A percentile compares a stretch with the other conserved stretches of the same genome.
Evolutionary conservation across 352 stramenopile species (phyloP).

Genomic region (Phytopythium ostracodes): DNA sequence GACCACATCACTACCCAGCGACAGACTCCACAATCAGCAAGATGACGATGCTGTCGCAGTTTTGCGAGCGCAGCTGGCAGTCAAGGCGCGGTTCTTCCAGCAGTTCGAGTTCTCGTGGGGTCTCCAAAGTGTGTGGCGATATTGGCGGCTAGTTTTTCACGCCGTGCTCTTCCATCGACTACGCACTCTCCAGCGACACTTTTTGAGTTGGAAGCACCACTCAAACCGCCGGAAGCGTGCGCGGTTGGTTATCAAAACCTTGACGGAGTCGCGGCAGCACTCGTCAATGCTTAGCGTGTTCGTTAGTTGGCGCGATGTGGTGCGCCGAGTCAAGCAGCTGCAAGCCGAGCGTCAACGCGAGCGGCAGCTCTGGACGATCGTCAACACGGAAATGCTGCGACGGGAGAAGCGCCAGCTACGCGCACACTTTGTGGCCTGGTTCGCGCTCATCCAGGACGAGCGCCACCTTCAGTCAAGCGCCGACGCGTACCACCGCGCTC

Average conservation of each 20-base stretch:
- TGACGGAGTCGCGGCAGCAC: constrained; percentile 9
- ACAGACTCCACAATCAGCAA: neutral
- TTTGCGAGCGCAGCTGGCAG: constrained; percentile 18
- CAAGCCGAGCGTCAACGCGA: constrained; percentile 45
- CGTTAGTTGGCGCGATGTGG: constrained; percentile 32
- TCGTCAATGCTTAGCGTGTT: constrained; percentile 13
- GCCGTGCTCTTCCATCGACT: constrained; percentile 56
- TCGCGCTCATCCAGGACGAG: constrained; percentile 27
- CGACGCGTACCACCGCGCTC: constrained; percentile 38
- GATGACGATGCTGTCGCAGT: neutral
- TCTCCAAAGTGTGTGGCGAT: constrained; percentile 33
- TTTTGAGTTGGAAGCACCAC: constrained; percentile 30
- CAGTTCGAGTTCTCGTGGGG: constrained; percentile 43
- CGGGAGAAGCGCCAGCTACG: constrained; percentile 35
- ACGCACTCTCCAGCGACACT: constrained; percentile 25
- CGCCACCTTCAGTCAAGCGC: constrained; percentile 42
- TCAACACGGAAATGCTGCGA: constrained; percentile 45
- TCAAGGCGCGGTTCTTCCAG: constrained; percentile 49
- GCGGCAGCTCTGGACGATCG: constrained; percentile 52
- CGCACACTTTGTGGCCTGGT: constrained; percentile 45
- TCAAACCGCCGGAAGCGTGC: constrained; percentile 10
- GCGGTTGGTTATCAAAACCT: constrained; percentile 16
- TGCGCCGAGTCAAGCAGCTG: constrained; percentile 37
- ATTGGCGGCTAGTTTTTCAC: constrained; percentile 60
- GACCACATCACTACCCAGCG: neutral